phyloP scores from a whole-genome alignment of 2,329 filamentous ascomycete species.

The Byssothecium circinans region DNA sequence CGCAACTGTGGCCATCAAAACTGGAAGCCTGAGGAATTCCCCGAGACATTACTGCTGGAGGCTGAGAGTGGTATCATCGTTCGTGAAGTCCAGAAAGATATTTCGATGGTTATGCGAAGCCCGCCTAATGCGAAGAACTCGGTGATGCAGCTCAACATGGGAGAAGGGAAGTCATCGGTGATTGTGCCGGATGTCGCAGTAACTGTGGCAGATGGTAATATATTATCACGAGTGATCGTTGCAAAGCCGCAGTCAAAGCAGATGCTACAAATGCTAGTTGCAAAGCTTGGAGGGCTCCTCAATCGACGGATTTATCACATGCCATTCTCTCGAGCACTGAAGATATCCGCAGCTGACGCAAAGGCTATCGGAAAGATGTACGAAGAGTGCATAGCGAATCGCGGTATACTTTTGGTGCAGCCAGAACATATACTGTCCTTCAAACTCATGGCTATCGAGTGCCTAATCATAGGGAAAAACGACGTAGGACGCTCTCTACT shows the following conservation, averaged over 20 bases:
- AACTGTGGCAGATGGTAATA: conserved; percentile 53
- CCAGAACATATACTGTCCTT: conserved; percentile 68
- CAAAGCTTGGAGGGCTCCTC: conserved; percentile 59
- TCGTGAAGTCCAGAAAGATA: conserved; percentile 59
- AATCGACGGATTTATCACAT: conserved; percentile 58
- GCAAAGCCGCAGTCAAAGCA: conserved; percentile 63
- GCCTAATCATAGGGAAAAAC: conserved; percentile 35
- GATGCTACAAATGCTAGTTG: conserved; percentile 59
- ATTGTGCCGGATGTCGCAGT: conserved; percentile 37
- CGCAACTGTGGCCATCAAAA: conserved; percentile 57
- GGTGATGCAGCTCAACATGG: conserved; percentile 41
- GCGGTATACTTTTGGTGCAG: conserved; percentile 62
- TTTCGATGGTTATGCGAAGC: conserved; percentile 60
- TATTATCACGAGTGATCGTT: conserved; percentile 56
- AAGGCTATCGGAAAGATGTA: conserved; percentile 44
- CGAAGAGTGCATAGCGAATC: conserved; percentile 50
- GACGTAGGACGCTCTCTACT: conserved; percentile 42
- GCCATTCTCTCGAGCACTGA: conserved; percentile 60
- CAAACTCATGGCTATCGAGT: conserved; percentile 62
- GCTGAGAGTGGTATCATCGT: conserved; percentile 65
- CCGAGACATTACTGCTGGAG: conserved; percentile 67
- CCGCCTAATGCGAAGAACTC: conserved; percentile 24
- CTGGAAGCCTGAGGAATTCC: conserved; percentile 56
- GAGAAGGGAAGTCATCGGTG: conserved; percentile 35
- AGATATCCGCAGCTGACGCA: conserved; percentile 37